phyloP scores from a whole-genome alignment of 2,329 filamentous ascomycete species.

The Pseudocercospora vitis region DNA sequence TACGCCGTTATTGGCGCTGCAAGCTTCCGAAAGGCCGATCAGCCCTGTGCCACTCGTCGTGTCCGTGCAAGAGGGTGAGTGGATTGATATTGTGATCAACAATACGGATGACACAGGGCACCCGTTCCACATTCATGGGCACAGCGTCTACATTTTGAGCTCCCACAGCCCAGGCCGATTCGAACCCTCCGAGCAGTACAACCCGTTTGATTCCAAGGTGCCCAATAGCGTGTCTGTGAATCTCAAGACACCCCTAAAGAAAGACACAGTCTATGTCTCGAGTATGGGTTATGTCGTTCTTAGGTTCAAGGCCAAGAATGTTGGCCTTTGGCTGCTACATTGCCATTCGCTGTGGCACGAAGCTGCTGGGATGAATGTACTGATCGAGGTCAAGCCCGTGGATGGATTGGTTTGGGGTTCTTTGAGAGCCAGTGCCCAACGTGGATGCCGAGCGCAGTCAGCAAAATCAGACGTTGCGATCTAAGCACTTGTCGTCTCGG shows the following conservation, averaged over 20 bases:
- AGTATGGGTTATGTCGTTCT: constrained; percentile 38
- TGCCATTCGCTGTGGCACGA: constrained; percentile 40
- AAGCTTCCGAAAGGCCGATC: not conserved
- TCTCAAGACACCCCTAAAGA: constrained; percentile 23
- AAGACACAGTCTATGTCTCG: constrained; percentile 39
- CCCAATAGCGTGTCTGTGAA: constrained; percentile 11
- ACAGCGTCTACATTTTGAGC: constrained; percentile 27
- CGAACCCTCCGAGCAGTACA: not conserved
- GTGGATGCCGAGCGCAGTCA: not conserved
- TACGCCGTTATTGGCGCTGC: constrained; percentile 1
- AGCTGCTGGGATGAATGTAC: constrained; percentile 20
- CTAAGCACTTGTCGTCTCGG: no score
- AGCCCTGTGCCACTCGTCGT: constrained; percentile 44
- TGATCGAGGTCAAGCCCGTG: constrained; percentile 11
- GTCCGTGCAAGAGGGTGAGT: constrained; percentile 32
- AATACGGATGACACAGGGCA: constrained; percentile 53
- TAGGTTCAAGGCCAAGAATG: constrained; percentile 38
- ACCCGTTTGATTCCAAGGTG: constrained; percentile 2
- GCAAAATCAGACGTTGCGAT: not conserved
- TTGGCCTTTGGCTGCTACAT: constrained; percentile 41
- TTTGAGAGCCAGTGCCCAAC: not conserved
- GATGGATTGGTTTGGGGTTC: not conserved
- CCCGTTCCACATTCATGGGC: constrained; percentile 48
- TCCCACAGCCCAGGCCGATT: no score
- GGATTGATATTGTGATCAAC: constrained; percentile 51